Evolutionary conservation across 177 flowering plant species (phyloP).

Genomic region (Vitis hybrid): DNA sequence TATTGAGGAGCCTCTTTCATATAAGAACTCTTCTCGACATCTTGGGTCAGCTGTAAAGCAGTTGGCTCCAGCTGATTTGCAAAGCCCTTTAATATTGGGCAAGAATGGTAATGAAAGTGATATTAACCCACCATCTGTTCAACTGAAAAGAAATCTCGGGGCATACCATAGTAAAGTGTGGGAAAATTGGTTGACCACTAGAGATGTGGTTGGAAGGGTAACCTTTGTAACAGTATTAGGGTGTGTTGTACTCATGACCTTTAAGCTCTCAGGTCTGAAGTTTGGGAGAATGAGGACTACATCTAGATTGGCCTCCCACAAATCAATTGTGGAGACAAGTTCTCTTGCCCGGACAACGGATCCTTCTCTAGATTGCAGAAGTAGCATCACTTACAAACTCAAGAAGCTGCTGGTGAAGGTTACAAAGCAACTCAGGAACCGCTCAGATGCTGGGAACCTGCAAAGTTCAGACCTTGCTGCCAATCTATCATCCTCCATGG

Average conservation of each 20-base stretch:
- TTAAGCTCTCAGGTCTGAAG: slow-evolving; percentile 43
- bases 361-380: slow-evolving; percentile 33
- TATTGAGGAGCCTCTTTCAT: slow-evolving; percentile 38
- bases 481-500: slow-evolving; percentile 38
- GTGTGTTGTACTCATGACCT: slow-evolving; percentile 44
- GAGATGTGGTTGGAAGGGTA: slow-evolving; percentile 33
- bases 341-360: slow-evolving; percentile 27
- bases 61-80: slow-evolving; percentile 64
- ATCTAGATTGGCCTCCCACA: slow-evolving; percentile 29
- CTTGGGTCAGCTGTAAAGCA: slow-evolving; percentile 74
- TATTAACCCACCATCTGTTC: slow-evolving; percentile 44
- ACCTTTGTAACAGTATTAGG: slow-evolving; percentile 50
- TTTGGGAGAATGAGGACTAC: slow-evolving; percentile 23
- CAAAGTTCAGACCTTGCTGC: slow-evolving; percentile 37
- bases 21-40: slow-evolving; percentile 44
- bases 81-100: slow-evolving; percentile 34
- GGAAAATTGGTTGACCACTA: slow-evolving; percentile 44
- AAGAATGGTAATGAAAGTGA: slow-evolving; percentile 32
- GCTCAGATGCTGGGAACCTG: slow-evolving; percentile 21
- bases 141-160: slow-evolving; percentile 71
- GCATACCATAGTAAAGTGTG: slow-evolving; percentile 35
- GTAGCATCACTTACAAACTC: slow-evolving; percentile 31
- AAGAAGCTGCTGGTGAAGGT: slow-evolving; percentile 35
- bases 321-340: slow-evolving; percentile 25
- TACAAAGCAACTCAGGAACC: slow-evolving; percentile 29